phyloP scores from a whole-genome alignment of 176 grass and related monocot genomes.

The Cocos nucifera region DNA sequence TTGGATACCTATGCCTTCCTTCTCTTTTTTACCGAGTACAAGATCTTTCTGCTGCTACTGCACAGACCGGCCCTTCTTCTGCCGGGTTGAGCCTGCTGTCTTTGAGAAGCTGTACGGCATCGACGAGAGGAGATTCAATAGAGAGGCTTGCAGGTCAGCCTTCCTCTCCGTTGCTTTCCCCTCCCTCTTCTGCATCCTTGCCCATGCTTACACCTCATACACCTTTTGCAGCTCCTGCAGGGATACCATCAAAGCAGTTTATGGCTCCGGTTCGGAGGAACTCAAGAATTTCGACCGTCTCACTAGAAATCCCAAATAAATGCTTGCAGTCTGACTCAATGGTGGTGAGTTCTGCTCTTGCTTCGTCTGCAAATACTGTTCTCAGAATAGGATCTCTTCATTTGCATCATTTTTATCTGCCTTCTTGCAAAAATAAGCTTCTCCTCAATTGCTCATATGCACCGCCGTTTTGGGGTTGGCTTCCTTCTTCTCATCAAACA shows the following conservation, averaged over 20 bases:
- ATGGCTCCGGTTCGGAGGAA: conserved; percentile 45
- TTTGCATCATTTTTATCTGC: too few species aligned
- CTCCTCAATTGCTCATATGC: too few species aligned
- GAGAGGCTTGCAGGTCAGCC: conserved; percentile 61
- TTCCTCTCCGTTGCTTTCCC: conserved; percentile 1
- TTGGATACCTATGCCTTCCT: too few species aligned
- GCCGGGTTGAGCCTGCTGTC: conserved; percentile 60
- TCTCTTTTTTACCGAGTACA: too few species aligned
- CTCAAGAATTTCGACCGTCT: conserved; percentile 51
- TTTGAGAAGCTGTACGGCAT: conserved; percentile 55
- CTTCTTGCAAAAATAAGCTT: too few species aligned
- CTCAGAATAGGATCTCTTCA: too few species aligned
- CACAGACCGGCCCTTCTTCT: conserved; percentile 56
- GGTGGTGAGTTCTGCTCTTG: too few species aligned
- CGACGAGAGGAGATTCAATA: conserved; percentile 39
- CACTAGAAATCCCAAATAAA: conserved; percentile 25
- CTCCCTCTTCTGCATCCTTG: background rate
- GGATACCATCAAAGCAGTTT: conserved; percentile 65
- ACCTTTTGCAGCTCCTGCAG: conserved; percentile 41
- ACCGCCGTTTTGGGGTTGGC: too few species aligned
- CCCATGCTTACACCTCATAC: background rate
- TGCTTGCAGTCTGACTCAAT: too few species aligned
- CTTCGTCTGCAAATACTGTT: too few species aligned
- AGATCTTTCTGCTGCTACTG: background rate
- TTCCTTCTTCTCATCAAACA: too few species aligned